Evolutionary conservation across 306 rosid species (phyloP), one percentile per base, ranked within the genome.

Genomic region (Ammopiptanthus mongolicus): DNA sequence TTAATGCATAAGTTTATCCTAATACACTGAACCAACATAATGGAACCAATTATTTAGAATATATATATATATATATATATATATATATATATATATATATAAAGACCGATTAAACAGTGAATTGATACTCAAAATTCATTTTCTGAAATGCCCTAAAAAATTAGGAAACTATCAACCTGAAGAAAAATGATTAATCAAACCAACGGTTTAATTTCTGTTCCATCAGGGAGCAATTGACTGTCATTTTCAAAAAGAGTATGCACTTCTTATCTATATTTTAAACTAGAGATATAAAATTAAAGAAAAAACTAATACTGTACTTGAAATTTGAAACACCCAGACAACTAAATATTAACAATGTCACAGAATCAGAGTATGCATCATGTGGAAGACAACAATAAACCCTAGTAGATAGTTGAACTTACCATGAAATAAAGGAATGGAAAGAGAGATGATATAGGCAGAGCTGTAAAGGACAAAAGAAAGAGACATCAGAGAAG

Each of bases 381-480:
- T 47, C 50, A 46, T 15, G 7, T 44, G 57, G 46, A 46, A 72
- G 18, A 39, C 1, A 60, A 8, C 5, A 21, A 14, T 18, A 62
- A 41, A 13, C 8, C 15, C 14, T 8, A 28, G 19, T 9, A 1
- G 21, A 33, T 29, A 65, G 34, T 5, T 19, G 48, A 69, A 79
- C 82, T 85, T 75, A 85, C 88, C 88, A 85, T 82, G 66, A 85
- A 85, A 60, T 85, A 85, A 46, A 85, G 86, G 70, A 78, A 85
- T 9, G 88, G 84, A 85, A 85, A 82, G 56, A 85, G 86, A 34
- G 84, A 85, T 36, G 86, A 33, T 71, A 62, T 42, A 44, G 88
- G 86, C 8, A 85, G 71, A 1, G 86, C 88, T 85, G 88, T 18
- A 75, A 1, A 75, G 15, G 36, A 9, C 46, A 78, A 33, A 37